Evolutionary conservation across 495 filamentous ascomycete genomes (phyloP), one percentile per base, ranked within the genome.

Genomic region (Cercophora newfieldiana): DNA sequence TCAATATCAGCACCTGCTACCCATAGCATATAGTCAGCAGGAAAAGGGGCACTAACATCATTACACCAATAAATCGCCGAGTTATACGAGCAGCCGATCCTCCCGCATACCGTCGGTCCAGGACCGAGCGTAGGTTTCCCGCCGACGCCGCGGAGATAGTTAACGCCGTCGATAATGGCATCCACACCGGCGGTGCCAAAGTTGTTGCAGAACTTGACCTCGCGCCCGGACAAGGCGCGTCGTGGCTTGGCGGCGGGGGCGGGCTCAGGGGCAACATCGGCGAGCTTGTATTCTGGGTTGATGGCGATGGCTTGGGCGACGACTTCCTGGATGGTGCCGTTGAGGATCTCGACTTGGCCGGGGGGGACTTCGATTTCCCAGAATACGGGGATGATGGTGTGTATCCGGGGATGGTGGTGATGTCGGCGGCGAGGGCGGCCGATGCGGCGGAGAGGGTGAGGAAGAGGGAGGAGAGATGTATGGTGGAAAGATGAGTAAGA

Each of bases 271-370:
- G 70, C 67, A 16, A 73, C 75, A 7, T 68, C 66, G 28, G 73
- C 69, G 24, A 83, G 75, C 7, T 64, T 66, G 29, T 82, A 72
- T 47, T 79, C 75, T 25, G 60, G 60, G 60, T 63, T 63, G 60
- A 63, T 63, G 37, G 37, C 29, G 2, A 22, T 51, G 28, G 60
- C 60, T 24, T 63, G 60, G 28, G 60, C 60, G 28, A 63, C 29
- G 60, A 63, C 60, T 19, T 63, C 60, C 28, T 63, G 60, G 60
- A 63, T 26, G 47, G 60, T 63, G 28, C 60, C 60, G 60, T 63
- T 63, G 24, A 63, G 49, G 28, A 16, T 54, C 16, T n/a, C 60
- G 6, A 59, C 24, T 25, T 33, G 10, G 44, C 47, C 56, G 0
- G 56, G 56, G 29, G 56, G 1, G 28, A 59, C 56, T 59, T 59